Conservation (phyloP, 768 basidiomycete genomes). For the Floccularia luteovirens region DNA sequence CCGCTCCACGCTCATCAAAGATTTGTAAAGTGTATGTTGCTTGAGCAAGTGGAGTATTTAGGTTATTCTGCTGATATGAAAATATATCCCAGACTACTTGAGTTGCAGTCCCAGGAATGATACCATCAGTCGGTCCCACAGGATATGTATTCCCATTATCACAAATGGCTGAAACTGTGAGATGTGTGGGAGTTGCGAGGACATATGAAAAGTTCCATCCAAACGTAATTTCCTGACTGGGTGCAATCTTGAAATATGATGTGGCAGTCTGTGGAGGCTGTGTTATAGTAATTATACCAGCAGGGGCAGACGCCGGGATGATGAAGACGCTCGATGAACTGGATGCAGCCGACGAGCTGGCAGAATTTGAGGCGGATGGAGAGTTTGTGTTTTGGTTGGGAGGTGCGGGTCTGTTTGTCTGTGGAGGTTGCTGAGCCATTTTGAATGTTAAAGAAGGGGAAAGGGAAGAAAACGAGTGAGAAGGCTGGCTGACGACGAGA, state of each 20-base stretch:
- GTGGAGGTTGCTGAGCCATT: neutral
- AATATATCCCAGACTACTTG: slow-evolving; percentile 76
- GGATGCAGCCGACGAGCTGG: neutral
- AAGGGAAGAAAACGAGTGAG: too few relatives aligned
- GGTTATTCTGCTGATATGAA: slow-evolving; percentile 55
- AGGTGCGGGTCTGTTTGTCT: too few relatives aligned
- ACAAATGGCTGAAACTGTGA: slow-evolving; percentile 79
- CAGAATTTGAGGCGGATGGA: neutral
- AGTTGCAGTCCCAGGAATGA: slow-evolving; percentile 66
- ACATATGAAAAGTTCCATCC: slow-evolving; percentile 86
- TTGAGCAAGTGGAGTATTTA: slow-evolving; percentile 63
- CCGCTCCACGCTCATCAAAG: slow-evolving; percentile 74
- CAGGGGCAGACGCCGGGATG: slow-evolving; percentile 47
- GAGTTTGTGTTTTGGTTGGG: neutral
- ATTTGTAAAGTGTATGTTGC: slow-evolving; percentile 75
- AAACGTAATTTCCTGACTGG: slow-evolving; percentile 69
- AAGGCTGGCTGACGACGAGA: too few relatives aligned
- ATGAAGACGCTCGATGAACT: slow-evolving; percentile 5
- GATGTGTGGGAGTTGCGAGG: slow-evolving; percentile 56
- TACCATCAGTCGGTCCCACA: slow-evolving; percentile 70
- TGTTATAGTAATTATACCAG: slow-evolving; percentile 65
- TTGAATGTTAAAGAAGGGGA: too few relatives aligned
- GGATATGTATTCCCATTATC: slow-evolving; percentile 88
- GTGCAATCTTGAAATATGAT: slow-evolving; percentile 86
- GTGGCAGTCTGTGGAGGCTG: slow-evolving; percentile 76